Conservation (phyloP, 2,329 filamentous ascomycete genomes). For the Alternaria longipes region DNA sequence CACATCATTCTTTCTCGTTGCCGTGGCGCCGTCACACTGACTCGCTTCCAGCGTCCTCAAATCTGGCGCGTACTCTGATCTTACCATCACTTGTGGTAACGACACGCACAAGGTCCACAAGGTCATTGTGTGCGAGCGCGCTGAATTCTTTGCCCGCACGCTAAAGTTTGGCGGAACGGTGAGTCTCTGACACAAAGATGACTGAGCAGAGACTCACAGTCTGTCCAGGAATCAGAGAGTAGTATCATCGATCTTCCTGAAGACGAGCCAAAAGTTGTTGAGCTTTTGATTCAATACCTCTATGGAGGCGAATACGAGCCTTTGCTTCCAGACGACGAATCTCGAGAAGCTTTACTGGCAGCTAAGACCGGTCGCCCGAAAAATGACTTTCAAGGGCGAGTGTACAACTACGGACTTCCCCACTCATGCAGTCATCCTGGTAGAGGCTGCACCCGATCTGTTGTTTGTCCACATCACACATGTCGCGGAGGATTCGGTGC, state of each 20-base stretch:
- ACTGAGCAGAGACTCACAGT: no score
- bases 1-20: rapidly evolving
- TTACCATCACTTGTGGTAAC: not conserved
- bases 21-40: rapidly evolving
- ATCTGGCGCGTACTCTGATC: not conserved
- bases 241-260: not conserved
- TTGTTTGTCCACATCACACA: no score
- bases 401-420: no score
- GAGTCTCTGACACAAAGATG: no score
- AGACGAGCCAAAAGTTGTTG: not conserved
- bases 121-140: not conserved
- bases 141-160: not conserved
- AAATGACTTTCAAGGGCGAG: no score
- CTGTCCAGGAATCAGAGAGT: not conserved
- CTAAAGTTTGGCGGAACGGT: no score
- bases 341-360: no score
- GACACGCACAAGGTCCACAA: not conserved
- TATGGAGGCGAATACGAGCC: not conserved
- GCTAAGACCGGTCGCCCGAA: no score
- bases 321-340: no score
- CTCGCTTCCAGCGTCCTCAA: not conserved
- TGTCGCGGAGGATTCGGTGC: no score
- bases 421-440: no score
- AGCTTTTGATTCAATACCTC: not conserved
- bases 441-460: no score